Percentiles rank a stretch among this genome's conserved stretches.
Evolutionary conservation across 345 rosid genomes (phyloP).

Genomic region (Brassica napus): Da-Ae NC_063449.1:29321501-29322000

Average conservation of each 20-base stretch:
- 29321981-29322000: not conserved
- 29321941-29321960: not conserved
- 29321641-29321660: slow-evolving; percentile 34
- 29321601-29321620: no score
- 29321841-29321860: slow-evolving; percentile 72
- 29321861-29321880: slow-evolving; percentile 42
- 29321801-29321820: slow-evolving; percentile 86
- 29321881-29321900: no score
- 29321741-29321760: slow-evolving; percentile 60
- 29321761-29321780: slow-evolving; percentile 54
- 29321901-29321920: no score
- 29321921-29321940: no score
- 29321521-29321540: not conserved
- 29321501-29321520: not conserved
- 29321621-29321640: no score
- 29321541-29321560: not conserved
- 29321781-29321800: slow-evolving; percentile 69
- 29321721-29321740: slow-evolving; percentile 70
- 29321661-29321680: slow-evolving; percentile 53
- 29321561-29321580: no score
- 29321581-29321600: no score
- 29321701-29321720: slow-evolving; percentile 57
- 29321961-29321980: not conserved
- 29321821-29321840: slow-evolving; percentile 62
- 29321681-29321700: slow-evolving; percentile 62